Evolutionary conservation across 2,329 filamentous ascomycete species (phyloP).

Genomic region (Fusarium sp.): DNA sequence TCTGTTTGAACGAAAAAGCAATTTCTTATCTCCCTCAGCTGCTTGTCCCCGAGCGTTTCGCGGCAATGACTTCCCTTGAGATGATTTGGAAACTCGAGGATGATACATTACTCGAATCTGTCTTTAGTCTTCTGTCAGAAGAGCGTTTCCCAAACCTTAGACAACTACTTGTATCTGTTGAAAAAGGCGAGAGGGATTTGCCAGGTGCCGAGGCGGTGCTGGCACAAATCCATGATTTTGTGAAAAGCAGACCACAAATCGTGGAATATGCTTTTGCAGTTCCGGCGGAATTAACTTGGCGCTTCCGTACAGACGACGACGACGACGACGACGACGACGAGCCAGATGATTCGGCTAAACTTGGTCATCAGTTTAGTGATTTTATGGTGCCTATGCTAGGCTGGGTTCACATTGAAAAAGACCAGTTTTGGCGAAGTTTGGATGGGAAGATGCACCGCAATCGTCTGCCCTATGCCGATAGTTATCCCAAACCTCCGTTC

Average conservation of each 20-base stretch:
- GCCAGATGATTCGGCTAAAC: background rate
- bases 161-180: background rate
- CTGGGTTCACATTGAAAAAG: too few relatives aligned
- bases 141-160: background rate
- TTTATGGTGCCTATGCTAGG: too few relatives aligned
- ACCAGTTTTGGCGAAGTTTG: background rate
- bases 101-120: background rate
- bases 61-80: background rate
- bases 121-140: background rate
- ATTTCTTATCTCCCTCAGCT: background rate
- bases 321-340: too few relatives aligned
- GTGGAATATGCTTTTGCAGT: background rate
- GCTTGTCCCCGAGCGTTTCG: background rate
- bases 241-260: background rate
- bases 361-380: too few relatives aligned
- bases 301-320: background rate
- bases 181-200: background rate
- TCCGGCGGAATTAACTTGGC: accelerated
- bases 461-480: background rate
- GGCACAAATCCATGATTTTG: background rate
- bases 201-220: background rate
- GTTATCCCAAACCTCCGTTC: background rate
- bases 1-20: background rate
- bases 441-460: background rate
- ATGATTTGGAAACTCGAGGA: background rate